phyloP scores from a whole-genome alignment of 2,329 filamentous ascomycete species.

The Knufia fluminis region DNA sequence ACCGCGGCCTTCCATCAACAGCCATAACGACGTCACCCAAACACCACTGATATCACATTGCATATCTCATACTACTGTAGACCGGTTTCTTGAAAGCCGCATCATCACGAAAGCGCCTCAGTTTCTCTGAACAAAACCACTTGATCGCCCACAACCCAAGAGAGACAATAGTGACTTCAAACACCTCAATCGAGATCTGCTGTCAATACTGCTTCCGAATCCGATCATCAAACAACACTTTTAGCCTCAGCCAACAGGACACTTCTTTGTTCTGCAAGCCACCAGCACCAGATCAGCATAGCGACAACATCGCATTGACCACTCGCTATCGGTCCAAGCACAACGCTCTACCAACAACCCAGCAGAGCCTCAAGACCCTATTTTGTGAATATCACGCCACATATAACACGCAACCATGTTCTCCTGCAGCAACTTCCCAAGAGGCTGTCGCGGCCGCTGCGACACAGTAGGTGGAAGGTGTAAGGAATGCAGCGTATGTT shows the following conservation, averaged over 20 bases:
- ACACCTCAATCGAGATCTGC: too few relatives aligned
- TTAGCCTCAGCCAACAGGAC: background rate
- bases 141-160: too few relatives aligned
- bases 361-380: background rate
- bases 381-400: background rate
- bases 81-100: background rate
- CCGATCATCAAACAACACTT: background rate
- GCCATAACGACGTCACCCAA: background rate
- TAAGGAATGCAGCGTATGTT: constrained; percentile 37
- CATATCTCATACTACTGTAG: background rate
- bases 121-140: background rate
- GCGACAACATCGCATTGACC: background rate
- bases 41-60: background rate
- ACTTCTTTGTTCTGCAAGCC: background rate
- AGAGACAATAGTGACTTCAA: too few relatives aligned
- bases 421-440: constrained; percentile 40
- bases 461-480: constrained; percentile 36
- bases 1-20: background rate
- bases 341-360: background rate
- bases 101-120: background rate
- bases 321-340: background rate
- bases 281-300: background rate
- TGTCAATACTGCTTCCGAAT: too few relatives aligned
- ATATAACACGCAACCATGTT: constrained; percentile 30
- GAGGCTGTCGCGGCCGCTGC: constrained; percentile 39